Base-by-base conservation (phyloP, 805 yeast species). In the Candida fluviatilis region DNA sequence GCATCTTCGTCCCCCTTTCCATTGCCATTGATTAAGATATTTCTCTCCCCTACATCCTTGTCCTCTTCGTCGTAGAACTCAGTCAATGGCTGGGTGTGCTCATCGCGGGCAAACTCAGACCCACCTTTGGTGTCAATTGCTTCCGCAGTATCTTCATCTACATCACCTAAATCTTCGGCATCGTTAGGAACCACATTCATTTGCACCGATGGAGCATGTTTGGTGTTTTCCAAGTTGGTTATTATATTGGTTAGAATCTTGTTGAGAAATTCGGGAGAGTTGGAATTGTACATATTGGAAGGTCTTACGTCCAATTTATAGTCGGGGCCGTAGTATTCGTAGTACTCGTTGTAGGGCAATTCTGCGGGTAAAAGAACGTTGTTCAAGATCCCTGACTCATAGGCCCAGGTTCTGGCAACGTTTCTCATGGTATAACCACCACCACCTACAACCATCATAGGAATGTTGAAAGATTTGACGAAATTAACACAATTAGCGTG, bases 371-470 rank as follows among this genome's bases (percentile, higher is more conserved):
- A 66, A 34, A 82, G 73, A 11, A 83, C 87, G 50, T 86, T 83
- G 48, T 93, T 82, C 55, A 91, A 73, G 18, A 93, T 72, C 25
- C 96, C 91, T 0, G 96, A 82, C 62, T 93, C 99, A 55, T 74
- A 90, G 2, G 96, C 78, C 98, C 99, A 91, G 10, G 95, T 76
- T 49, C 99, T 72, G 4, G 97, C 88, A 35, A 93, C 99, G 58
- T 93, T 93, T 59, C 97, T 76, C 76, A 95, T 95, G 2, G 99
- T 93, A 65, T 93, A 93, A 15, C 99, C 99, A 50, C 99, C 99
- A 35, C 99, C 99, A 29, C 99, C 99, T 15, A 93, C 73, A 21
- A 93, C 95, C 82, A 93, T 76, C 75, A 87, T 66, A 7, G 99
- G 98, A 13, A 93, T 73, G 34, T 86, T 85, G 55, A 91, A 87